These are phyloP conservation scores for Gleditsia sinensis DNA, from an alignment of 306 rosid genomes.

Conservation along the genomic window DNA sequence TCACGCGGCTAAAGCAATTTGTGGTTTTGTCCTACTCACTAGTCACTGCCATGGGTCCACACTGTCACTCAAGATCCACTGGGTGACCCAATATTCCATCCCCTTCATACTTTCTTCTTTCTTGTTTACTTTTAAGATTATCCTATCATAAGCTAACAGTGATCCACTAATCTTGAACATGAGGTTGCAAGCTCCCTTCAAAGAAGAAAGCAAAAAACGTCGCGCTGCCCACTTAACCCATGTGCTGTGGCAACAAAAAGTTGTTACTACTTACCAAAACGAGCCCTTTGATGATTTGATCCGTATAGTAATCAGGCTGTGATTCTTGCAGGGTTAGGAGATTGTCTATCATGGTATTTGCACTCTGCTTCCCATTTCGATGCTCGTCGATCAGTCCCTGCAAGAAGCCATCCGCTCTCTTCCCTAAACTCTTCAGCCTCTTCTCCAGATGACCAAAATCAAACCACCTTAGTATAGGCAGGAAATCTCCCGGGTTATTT, in stretches of 20 bases:
- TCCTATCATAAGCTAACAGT: too few species aligned
- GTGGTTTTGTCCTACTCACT: too few species aligned
- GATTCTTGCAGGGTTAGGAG: conserved; percentile 41
- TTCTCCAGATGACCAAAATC: conserved; percentile 34
- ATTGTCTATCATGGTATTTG: conserved; percentile 51
- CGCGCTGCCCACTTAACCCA: not conserved
- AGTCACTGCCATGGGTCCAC: too few species aligned
- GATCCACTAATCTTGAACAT: not conserved
- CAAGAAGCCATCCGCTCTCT: conserved; percentile 36
- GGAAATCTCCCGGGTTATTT: conserved; percentile 42
- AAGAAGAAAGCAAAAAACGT: not conserved
- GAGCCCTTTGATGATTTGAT: conserved; percentile 55
- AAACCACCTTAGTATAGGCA: conserved; percentile 47
- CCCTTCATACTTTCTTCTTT: too few species aligned
- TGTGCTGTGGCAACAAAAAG: too few species aligned
- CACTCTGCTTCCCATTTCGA: conserved; percentile 9
- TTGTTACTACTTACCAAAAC: conserved; percentile 38
- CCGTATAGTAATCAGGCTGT: conserved; percentile 45
- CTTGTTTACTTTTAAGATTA: too few species aligned
- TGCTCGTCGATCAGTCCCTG: conserved; percentile 63
- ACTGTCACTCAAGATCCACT: too few species aligned
- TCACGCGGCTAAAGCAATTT: too few species aligned
- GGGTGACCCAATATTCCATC: too few species aligned
- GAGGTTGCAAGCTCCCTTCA: too few species aligned
- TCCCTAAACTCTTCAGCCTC: conserved; percentile 27